Evolutionary conservation across 441 rosid genomes (phyloP), one percentile per base, ranked within the genome.

Genomic region (Sinapis alba): DNA sequence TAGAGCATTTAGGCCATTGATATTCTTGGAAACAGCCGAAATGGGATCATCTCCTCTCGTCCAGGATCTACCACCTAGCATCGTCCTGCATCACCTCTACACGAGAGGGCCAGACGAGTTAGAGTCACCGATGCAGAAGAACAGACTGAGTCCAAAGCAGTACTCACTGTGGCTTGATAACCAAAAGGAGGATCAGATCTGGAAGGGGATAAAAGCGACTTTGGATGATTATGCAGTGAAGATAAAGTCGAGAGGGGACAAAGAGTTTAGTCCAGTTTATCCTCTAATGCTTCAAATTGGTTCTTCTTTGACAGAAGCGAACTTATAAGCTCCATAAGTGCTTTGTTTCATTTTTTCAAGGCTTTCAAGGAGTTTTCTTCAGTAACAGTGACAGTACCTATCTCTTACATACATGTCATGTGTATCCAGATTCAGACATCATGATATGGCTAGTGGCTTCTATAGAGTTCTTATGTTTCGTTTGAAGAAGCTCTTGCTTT

Each of bases 151-250:
- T 3, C 91, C 87, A 3, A 12, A 88, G 72, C 97, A 93, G 80
- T 96, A 96, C 82, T 96, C 99, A 1, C 64, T 93, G 74, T 96
- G 99, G 99, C 81, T 96, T 50, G 99, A 93, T 83, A 88, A 90
- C 62, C 98, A 91, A 78, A 90, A 92, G 60, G 98, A 96, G 82
- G 96, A 96, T 84, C 99, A 96, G 80, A 87, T 93, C 41, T 96
- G 99, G 99, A 93, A 93, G 71, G 99, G 99, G 3, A 74, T 96
- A 9, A 93, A 92, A 84, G 97, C 97, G 2, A 96, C 99, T 12
- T 79, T 96, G 59, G 99, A 96, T 79, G 98, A 96, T 85, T 93
- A 96, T 80, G 96, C 97, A 24, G 79, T 77, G 1, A 88, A 81
- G 65, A 87, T 96, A 20, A 82, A 88, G 79, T 84, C 89, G 51